A percentile compares a stretch with the other conserved stretches of the same genome.
Conservation (phyloP, 495 filamentous ascomycete genomes). For the Podospora conica region DNA sequence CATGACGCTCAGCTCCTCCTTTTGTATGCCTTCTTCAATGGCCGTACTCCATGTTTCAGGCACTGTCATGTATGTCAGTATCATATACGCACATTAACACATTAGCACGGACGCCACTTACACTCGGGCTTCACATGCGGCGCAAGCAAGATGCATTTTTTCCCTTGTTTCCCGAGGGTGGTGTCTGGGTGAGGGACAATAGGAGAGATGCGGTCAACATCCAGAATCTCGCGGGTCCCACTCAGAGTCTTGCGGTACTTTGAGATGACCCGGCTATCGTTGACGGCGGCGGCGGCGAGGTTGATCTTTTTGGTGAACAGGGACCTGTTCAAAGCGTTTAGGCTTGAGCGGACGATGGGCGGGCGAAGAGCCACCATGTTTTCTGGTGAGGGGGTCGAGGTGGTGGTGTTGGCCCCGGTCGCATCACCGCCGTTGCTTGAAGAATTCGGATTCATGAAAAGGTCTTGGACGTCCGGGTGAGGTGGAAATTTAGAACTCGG, state of each 20-base stretch:
- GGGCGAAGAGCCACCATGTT: conserved; percentile 57
- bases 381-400: not conserved
- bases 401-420: not conserved
- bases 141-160: conserved; percentile 69
- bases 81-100: not conserved
- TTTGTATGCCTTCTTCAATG: conserved; percentile 61
- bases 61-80: conserved; percentile 44
- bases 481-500: not conserved
- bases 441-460: not conserved
- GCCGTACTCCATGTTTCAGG: conserved; percentile 65
- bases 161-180: conserved; percentile 45
- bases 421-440: not conserved
- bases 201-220: conserved; percentile 46
- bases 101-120: conserved; percentile 26
- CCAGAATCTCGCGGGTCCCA: conserved; percentile 53
- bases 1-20: conserved; percentile 57
- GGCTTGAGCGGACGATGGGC: conserved; percentile 63
- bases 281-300: conserved; percentile 71
- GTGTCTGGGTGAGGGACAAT: conserved; percentile 49
- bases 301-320: conserved; percentile 73
- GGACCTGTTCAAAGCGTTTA: conserved; percentile 68
- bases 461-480: not conserved
- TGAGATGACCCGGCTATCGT: conserved; percentile 64
- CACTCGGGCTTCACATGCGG: conserved; percentile 64
- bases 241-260: conserved; percentile 55